phyloP scores from a whole-genome alignment of 768 basidiomycete genomes.

The Lactarius psammicola region DNA sequence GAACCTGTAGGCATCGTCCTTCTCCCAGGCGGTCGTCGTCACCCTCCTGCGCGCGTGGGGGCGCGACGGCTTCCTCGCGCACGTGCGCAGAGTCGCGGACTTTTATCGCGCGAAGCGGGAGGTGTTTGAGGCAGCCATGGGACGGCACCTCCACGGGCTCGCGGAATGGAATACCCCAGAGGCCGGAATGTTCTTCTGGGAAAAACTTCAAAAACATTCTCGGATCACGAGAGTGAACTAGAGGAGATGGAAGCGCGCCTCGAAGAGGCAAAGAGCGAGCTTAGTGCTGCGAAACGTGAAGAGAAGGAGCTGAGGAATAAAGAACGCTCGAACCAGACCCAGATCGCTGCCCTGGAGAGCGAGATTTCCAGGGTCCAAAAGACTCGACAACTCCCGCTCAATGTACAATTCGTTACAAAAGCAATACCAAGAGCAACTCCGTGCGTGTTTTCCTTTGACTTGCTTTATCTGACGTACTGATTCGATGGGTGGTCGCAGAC shows the following conservation, averaged over 20 bases:
- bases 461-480: conserved; percentile 4
- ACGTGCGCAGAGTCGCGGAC: too few species aligned
- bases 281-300: conserved; percentile 78
- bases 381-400: conserved; percentile 68
- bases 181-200: conserved; percentile 91
- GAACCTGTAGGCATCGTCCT: conserved; percentile 65
- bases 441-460: conserved; percentile 44
- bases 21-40: too few species aligned
- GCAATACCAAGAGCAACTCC: conserved; percentile 86
- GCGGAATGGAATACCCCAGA: conserved; percentile 71
- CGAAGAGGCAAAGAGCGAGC: conserved; percentile 76
- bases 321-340: conserved; percentile 69
- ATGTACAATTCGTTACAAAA: conserved; percentile 77
- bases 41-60: too few species aligned
- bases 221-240: conserved; percentile 78
- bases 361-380: conserved; percentile 77
- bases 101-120: too few species aligned
- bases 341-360: conserved; percentile 69
- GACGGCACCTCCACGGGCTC: conserved; percentile 69
- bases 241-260: conserved; percentile 74
- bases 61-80: too few species aligned
- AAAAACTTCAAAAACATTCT: conserved; percentile 43
- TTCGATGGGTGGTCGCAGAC: conserved; percentile 39
- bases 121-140: conserved; percentile 73
- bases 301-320: conserved; percentile 90